Evolutionary conservation across 2,329 filamentous ascomycete species (phyloP), one percentile per base, ranked within the genome.

Genomic region (Cordyceps javanica): DNA sequence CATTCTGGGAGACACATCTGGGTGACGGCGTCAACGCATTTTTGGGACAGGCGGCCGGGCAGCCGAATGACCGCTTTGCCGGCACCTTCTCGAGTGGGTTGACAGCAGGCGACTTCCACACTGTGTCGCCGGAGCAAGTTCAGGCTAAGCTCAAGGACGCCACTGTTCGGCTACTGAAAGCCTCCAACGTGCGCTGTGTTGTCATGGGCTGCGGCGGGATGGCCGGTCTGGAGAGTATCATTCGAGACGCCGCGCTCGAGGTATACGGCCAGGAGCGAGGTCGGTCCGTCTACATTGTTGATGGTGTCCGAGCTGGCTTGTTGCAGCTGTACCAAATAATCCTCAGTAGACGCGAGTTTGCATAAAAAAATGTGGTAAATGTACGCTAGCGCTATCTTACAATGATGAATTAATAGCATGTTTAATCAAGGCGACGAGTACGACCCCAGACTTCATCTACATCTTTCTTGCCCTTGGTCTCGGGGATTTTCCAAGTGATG

Each of bases 381-480:
- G 28, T 49, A 32, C 13, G 42, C 23, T 42, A 30, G 19, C 23
- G 51, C 16, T 52, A 32, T 30, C 28, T 23, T 14, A 34, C 5
- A 38, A 28, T 8, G 21, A 53, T 30, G 19, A 21, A 21, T 30
- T 25, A 34, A 50, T 26, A 34, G 14, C 3, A 25, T 11, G 39
- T 16, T 71, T 65, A 84, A 62, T 83, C 81, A 51, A 79, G 65
- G 3, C 80, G 76, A 59, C 81, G 75, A 42, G 76, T 77, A 58
- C 90, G 78, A 1, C 89, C 90, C 92, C 92, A 97, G n/a, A 96
- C 91, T 68, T 96, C 92, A 66, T 96, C 90, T 0, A 82, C 85
- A 66, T 88, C 87, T 67, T 82, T 85, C 79, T 90, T 96, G 2
- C 90, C 92, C 66, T 86, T 90, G 0, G 92, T 96, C 75, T 97